phyloP scores from a whole-genome alignment of 139 green algal genomes.

The Chlorella vulgaris region DNA sequence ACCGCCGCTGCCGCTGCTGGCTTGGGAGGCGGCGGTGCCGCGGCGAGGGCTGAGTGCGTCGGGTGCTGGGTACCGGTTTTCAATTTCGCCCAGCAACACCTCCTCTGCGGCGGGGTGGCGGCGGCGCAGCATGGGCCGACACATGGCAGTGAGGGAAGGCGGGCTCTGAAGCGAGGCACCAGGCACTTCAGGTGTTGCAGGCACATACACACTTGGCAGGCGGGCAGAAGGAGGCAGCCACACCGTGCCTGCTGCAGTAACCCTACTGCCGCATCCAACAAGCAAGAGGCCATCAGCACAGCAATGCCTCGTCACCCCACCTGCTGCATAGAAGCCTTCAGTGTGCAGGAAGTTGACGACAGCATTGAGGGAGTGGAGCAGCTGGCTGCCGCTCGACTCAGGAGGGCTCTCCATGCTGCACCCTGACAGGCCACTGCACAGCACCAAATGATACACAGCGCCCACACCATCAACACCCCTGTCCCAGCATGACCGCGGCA shows the following conservation, averaged over 20 bases:
- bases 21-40: not conserved
- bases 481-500: no score
- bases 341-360: constrained; percentile 60
- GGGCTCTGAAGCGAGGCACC: not conserved
- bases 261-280: no score
- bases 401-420: constrained; percentile 3
- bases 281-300: not conserved
- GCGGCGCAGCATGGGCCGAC: not conserved
- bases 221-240: not conserved
- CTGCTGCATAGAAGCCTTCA: constrained; percentile 57
- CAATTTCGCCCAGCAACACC: constrained; percentile 55
- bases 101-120: constrained; percentile 40
- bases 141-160: not conserved
- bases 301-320: not conserved
- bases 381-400: not conserved
- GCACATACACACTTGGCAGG: not conserved
- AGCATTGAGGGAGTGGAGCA: constrained; percentile 33
- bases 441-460: no score
- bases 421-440: no score
- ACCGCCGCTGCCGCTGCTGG: constrained; percentile 1
- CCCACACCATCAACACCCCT: no score
- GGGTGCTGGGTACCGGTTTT: constrained; percentile 42
- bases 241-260: not conserved
- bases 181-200: not conserved
- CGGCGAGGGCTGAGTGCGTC: constrained; percentile 16